Conservation (phyloP, 2,329 filamentous ascomycete species). For the Phaeosphaeriaceae sp. region DNA sequence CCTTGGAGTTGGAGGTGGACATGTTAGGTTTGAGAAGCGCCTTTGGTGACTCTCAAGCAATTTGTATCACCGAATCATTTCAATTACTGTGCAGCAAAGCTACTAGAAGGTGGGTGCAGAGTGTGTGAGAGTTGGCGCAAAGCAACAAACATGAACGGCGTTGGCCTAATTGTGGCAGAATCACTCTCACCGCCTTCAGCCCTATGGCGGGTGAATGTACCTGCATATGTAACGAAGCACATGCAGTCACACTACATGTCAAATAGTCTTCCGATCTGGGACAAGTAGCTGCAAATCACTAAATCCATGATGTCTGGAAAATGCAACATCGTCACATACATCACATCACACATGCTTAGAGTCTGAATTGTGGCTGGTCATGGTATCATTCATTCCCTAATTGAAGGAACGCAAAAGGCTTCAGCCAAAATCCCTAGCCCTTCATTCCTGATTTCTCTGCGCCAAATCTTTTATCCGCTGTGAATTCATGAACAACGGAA, state of each 20-base stretch:
- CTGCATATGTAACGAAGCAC: slow-evolving; percentile 16
- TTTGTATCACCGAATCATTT: background rate
- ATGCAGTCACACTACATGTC: background rate
- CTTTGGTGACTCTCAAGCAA: background rate
- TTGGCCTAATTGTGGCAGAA: slow-evolving; percentile 27
- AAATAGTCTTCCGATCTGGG: too few species aligned
- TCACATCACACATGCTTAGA: background rate
- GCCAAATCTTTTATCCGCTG: background rate
- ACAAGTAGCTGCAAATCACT: too few species aligned
- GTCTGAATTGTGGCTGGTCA: slow-evolving; percentile 4
- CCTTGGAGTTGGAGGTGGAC: slow-evolving; percentile 54
- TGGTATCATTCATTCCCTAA: slow-evolving; percentile 37
- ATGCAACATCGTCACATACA: too few species aligned
- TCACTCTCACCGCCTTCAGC: slow-evolving; percentile 41
- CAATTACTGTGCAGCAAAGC: background rate
- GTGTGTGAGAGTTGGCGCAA: slow-evolving; percentile 17
- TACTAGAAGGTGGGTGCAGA: background rate
- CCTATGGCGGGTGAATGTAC: slow-evolving; percentile 22
- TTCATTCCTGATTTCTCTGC: slow-evolving; percentile 5
- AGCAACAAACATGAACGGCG: slow-evolving; percentile 10
- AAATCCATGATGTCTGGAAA: background rate
- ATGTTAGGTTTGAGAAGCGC: slow-evolving; percentile 18
- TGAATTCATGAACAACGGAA: background rate
- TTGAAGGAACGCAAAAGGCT: background rate
- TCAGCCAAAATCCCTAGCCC: background rate